These are phyloP conservation scores for Microthyrium microscopicum DNA, from an alignment of 2,329 filamentous ascomycete species.

Conservation along the genomic window DNA sequence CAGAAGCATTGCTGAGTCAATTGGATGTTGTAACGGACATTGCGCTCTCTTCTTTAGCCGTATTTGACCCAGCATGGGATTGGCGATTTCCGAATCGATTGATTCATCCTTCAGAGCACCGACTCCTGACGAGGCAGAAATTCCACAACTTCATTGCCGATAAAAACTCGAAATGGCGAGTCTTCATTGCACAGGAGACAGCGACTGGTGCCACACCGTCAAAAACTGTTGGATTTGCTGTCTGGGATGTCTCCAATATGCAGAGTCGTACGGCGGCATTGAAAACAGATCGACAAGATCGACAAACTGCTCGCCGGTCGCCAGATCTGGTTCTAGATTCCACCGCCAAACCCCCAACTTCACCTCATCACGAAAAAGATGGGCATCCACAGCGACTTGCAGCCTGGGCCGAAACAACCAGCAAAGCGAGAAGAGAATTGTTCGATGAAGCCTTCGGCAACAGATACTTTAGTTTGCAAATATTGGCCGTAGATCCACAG, in stretches of 20 bases:
- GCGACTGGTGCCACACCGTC: not conserved
- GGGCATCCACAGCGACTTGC: slow-evolving; percentile 7
- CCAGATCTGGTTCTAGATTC: not conserved
- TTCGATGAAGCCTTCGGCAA: slow-evolving; percentile 8
- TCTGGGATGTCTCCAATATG: slow-evolving; percentile 8
- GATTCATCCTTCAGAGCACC: slow-evolving; percentile 6
- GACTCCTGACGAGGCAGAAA: slow-evolving; percentile 5
- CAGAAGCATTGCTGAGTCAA: slow-evolving; percentile 4
- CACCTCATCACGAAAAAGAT: slow-evolving; percentile 4
- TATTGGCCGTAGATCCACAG: slow-evolving; percentile 10
- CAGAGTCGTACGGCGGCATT: not conserved
- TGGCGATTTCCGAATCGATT: slow-evolving; percentile 9
- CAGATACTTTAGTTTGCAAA: slow-evolving; percentile 9
- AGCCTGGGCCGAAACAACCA: slow-evolving; percentile 6
- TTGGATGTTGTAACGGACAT: slow-evolving; percentile 9
- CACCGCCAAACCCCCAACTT: not conserved
- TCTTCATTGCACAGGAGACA: slow-evolving; percentile 7
- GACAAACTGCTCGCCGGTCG: not conserved
- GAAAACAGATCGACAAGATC: not conserved
- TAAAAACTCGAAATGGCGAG: slow-evolving; percentile 4
- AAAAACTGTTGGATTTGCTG: slow-evolving; percentile 7
- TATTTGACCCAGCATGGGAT: slow-evolving; percentile 9
- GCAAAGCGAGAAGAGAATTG: slow-evolving; percentile 3
- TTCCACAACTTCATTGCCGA: slow-evolving; percentile 9
- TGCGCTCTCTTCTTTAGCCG: slow-evolving; percentile 8